These are phyloP conservation scores for Macrotyloma uniflorum DNA, from an alignment of 306 rosid species.

Conservation along the genomic window DNA sequence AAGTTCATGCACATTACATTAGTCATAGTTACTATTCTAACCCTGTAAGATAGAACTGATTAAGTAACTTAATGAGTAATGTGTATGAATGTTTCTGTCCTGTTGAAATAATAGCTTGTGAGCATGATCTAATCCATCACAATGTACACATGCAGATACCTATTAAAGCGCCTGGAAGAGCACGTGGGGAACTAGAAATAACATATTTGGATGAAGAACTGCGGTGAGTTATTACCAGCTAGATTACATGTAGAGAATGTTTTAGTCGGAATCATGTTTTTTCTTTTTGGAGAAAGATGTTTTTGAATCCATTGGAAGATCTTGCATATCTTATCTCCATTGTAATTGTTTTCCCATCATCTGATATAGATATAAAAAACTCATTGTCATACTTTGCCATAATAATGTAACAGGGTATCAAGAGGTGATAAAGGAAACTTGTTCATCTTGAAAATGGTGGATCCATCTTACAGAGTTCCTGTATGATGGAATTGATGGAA, in stretches of 20 bases:
- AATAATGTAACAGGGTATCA: conserved; percentile 67
- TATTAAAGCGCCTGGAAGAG: conserved; percentile 85
- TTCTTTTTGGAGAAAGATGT: neutral
- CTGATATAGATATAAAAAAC: conserved; percentile 8
- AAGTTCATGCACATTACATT: neutral
- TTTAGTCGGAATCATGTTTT: neutral
- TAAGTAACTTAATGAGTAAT: neutral
- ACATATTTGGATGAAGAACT: conserved; percentile 89
- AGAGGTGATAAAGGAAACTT: conserved; percentile 95
- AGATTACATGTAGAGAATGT: conserved; percentile 9
- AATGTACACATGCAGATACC: conserved; percentile 63
- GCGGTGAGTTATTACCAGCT: conserved; percentile 58
- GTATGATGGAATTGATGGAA: conserved; percentile 45
- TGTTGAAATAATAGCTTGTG: neutral
- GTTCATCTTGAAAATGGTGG: conserved; percentile 84
- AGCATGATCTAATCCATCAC: conserved; percentile 15
- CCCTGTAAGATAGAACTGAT: neutral
- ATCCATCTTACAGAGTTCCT: conserved; percentile 84
- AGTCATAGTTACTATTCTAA: conserved; percentile 3
- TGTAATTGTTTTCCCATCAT: neutral
- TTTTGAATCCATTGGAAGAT: conserved; percentile 4
- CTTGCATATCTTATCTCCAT: neutral
- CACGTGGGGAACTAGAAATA: conserved; percentile 87
- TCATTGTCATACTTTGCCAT: neutral
- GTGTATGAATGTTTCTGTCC: conserved; percentile 4